Conservation (phyloP, 768 basidiomycete genomes). For the Nevesoporus exiguus region DNA sequence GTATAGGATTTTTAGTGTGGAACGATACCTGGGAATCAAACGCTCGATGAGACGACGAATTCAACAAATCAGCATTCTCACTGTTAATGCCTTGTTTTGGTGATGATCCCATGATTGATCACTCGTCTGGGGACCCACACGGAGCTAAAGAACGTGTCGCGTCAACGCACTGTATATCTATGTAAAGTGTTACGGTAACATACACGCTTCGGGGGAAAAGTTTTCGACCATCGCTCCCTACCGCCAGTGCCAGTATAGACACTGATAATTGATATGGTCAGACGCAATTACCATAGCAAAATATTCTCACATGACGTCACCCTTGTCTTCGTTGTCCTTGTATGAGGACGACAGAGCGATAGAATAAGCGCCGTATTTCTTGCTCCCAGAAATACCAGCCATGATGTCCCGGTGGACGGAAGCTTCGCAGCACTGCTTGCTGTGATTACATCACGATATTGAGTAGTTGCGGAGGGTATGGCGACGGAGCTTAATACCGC, state of each 20-base stretch:
- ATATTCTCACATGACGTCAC: conserved; percentile 23
- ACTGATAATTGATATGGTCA: conserved; percentile 14
- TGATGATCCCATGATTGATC: conserved; percentile 22
- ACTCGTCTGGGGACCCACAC: conserved; percentile 19
- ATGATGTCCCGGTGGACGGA: conserved; percentile 16
- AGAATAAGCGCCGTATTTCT: conserved; percentile 11
- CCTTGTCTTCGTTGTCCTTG: conserved; percentile 24
- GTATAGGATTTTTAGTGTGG: conserved; percentile 17
- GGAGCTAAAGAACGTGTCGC: conserved; percentile 5
- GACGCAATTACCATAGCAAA: not conserved
- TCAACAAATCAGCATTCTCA: conserved; percentile 1
- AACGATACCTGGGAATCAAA: conserved; percentile 18
- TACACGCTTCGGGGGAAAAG: conserved; percentile 21
- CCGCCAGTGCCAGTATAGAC: conserved; percentile 30
- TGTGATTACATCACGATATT: not conserved
- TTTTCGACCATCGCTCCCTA: conserved; percentile 7
- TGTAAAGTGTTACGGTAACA: not conserved
- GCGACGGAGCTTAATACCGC: conserved; percentile 17
- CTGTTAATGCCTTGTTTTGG: conserved; percentile 18
- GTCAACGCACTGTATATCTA: not conserved
- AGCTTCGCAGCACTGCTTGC: conserved; percentile 6
- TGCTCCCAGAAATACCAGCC: conserved; percentile 23
- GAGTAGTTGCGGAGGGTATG: not conserved
- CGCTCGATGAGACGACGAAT: not conserved
- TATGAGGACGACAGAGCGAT: conserved; percentile 21